Evolutionary conservation across 2,329 filamentous ascomycete genomes (phyloP).

Genomic region (Botryotinia calthae): DNA sequence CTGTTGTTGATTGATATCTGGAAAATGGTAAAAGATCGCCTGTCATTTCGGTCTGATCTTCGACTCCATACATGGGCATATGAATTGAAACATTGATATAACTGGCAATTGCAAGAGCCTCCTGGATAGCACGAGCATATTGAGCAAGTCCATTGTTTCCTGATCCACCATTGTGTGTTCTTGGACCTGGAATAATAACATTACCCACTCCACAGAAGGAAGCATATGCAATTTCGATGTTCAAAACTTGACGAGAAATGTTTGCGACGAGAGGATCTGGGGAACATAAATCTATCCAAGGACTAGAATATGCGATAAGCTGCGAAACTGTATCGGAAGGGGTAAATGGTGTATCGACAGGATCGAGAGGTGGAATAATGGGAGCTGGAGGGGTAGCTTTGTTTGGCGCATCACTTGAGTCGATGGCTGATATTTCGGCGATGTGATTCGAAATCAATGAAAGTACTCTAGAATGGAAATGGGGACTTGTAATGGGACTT

Average conservation of each 20-base stretch:
- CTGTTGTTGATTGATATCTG: slow-evolving; percentile 36
- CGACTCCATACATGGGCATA: slow-evolving; percentile 78
- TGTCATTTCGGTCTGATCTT: slow-evolving; percentile 46
- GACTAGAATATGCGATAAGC: slow-evolving; percentile 75
- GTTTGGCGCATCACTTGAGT: slow-evolving; percentile 41
- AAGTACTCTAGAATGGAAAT: slow-evolving; percentile 69
- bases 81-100: slow-evolving; percentile 80
- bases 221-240: slow-evolving; percentile 89
- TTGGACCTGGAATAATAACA: slow-evolving; percentile 77
- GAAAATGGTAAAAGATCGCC: slow-evolving; percentile 37
- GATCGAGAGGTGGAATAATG: slow-evolving; percentile 66
- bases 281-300: slow-evolving; percentile 90
- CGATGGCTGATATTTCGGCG: slow-evolving; percentile 44
- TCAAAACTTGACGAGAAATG: slow-evolving; percentile 84
- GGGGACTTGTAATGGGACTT: slow-evolving; percentile 70
- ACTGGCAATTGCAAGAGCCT: slow-evolving; percentile 70
- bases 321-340: slow-evolving; percentile 68
- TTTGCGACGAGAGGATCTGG: slow-evolving; percentile 78
- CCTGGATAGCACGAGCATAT: slow-evolving; percentile 80
- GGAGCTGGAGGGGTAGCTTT: slow-evolving; percentile 53
- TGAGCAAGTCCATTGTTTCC: slow-evolving; percentile 58
- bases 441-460: slow-evolving; percentile 56
- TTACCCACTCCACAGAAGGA: slow-evolving; percentile 90
- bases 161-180: slow-evolving; percentile 53
- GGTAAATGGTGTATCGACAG: slow-evolving; percentile 73